phyloP scores from a whole-genome alignment of 768 basidiomycete genomes.

The Calocybe cyanea region DNA sequence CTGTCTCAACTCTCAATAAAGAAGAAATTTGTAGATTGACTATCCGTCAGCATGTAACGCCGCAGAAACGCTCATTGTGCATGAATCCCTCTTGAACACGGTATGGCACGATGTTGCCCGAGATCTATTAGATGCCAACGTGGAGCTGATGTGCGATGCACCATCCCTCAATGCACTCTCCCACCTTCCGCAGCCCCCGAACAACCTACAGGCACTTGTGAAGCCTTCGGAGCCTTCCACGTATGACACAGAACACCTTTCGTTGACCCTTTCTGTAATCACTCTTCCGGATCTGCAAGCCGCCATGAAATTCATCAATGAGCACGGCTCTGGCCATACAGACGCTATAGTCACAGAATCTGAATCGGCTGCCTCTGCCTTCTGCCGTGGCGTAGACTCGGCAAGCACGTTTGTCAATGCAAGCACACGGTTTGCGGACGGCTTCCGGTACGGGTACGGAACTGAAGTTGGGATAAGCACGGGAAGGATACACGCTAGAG shows the following conservation, averaged over 20 bases:
- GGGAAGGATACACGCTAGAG: slow-evolving; percentile 92
- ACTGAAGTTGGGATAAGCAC: slow-evolving; percentile 98
- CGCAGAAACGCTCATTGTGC: slow-evolving; percentile 84
- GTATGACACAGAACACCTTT: slow-evolving; percentile 87
- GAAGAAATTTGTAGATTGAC: slow-evolving; percentile 54
- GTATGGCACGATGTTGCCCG: slow-evolving; percentile 81
- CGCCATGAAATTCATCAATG: slow-evolving; percentile 89
- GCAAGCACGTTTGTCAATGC: slow-evolving; percentile 94
- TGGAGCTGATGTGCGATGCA: slow-evolving; percentile 79
- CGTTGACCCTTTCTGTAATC: slow-evolving; percentile 78
- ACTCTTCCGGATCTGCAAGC: slow-evolving; percentile 63
- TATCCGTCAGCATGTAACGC: slow-evolving; percentile 98
- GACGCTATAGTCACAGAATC: slow-evolving; percentile 90
- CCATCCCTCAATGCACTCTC: slow-evolving; percentile 55
- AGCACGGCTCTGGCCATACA: slow-evolving; percentile 93
- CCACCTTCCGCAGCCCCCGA: slow-evolving; percentile 26
- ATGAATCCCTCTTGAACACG: slow-evolving; percentile 63
- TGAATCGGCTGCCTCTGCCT: slow-evolving; percentile 56
- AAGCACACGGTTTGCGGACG: slow-evolving; percentile 94
- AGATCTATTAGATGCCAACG: slow-evolving; percentile 63
- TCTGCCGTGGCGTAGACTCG: slow-evolving; percentile 86
- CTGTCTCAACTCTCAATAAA: not conserved
- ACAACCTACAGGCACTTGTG: slow-evolving; percentile 45
- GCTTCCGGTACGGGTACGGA: slow-evolving; percentile 94
- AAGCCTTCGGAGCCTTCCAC: slow-evolving; percentile 52